A percentile compares a stretch with the other conserved stretches of the same genome.
Evolutionary conservation across 371 early-diverging fungal genomes (phyloP).

Genomic region (Coemansia sp.): DNA sequence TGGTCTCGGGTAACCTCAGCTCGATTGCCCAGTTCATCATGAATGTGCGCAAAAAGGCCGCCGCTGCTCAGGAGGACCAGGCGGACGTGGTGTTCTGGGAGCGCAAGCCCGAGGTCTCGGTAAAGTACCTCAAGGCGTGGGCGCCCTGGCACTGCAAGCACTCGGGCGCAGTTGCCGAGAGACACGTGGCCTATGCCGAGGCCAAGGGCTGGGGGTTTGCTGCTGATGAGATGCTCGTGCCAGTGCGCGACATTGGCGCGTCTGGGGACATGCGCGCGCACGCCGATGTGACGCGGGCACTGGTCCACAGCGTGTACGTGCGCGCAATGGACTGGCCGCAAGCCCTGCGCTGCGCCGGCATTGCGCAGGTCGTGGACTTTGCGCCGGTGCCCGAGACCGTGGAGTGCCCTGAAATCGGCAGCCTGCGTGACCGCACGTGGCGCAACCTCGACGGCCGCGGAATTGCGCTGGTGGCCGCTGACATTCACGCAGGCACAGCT

Average conservation of each 20-base stretch:
- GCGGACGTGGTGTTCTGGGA: constrained; percentile 75
- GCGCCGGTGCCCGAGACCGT: constrained; percentile 72
- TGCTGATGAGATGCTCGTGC: constrained; percentile 59
- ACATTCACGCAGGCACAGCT: constrained; percentile 52
- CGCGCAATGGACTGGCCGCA: constrained; percentile 82
- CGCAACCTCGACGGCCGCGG: constrained; percentile 44
- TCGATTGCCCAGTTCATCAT: constrained; percentile 70
- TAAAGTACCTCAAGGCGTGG: constrained; percentile 68
- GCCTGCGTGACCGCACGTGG: constrained; percentile 61
- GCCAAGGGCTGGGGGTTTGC: constrained; percentile 57
- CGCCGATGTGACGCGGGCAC: constrained; percentile 56
- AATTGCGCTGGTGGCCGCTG: constrained; percentile 61
- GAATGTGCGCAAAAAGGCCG: constrained; percentile 68
- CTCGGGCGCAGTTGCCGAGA: constrained; percentile 60
- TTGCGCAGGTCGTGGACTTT: constrained; percentile 86
- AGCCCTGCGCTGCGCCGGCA: constrained; percentile 41
- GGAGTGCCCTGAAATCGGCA: not conserved
- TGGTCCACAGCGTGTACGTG: constrained; percentile 77
- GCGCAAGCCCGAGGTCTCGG: constrained; percentile 76
- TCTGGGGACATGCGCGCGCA: constrained; percentile 1
- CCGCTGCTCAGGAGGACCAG: constrained; percentile 55
- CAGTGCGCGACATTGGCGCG: constrained; percentile 66
- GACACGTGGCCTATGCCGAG: constrained; percentile 39
- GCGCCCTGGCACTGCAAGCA: constrained; percentile 78
- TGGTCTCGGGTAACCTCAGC: constrained; percentile 12